Base-by-base conservation (phyloP, 345 rosid genomes). In the Hypericum perforatum region DNA sequence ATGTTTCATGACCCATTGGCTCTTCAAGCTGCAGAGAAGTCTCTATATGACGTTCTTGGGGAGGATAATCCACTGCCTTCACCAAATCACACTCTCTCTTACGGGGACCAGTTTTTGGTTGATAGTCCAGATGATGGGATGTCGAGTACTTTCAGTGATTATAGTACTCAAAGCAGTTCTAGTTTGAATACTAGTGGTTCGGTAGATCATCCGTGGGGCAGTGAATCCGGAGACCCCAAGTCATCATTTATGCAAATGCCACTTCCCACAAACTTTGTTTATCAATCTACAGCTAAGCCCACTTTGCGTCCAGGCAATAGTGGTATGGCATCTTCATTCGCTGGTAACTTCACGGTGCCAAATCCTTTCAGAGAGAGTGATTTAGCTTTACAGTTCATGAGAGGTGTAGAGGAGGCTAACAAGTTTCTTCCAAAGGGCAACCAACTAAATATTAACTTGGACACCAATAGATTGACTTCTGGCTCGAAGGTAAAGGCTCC, bases 21-120 rank as follows among this genome's bases (percentile, higher is more conserved):
- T 51, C 65, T 85, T 50, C 75, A 62, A 63, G 73, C 78, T 55
- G 81, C 89, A 0, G 95, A 86, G 76, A 76, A 68, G 53, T 83
- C 82, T 49, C 67, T 86, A 45, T 76, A 76, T 60, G 81, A 77
- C 47, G 77, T 70, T n/a, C 70, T 86, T 55, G 75, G 45, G 8
- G 78, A 83, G 56, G 65, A 72, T 11, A 51, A 58, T 10, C 45
- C 77, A 42, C 32, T 22, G 32, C 38, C 66, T 5, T 56, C 76
- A 11, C 53, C 48, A 2, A 16, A 46, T 43, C 69, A 65, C 29
- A 60, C 52, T 10, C 64, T 53, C 37, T 52, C 55, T 5, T 54
- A 41, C 53, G 54, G 51, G 29, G 67, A 67, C 49, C 68, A 72
- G 8, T 67, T 54, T 52, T 38, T 55, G 42, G 55, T 42, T 47